Evolutionary conservation across 495 filamentous ascomycete genomes (phyloP).

Genomic region (Xylaria curta): DNA sequence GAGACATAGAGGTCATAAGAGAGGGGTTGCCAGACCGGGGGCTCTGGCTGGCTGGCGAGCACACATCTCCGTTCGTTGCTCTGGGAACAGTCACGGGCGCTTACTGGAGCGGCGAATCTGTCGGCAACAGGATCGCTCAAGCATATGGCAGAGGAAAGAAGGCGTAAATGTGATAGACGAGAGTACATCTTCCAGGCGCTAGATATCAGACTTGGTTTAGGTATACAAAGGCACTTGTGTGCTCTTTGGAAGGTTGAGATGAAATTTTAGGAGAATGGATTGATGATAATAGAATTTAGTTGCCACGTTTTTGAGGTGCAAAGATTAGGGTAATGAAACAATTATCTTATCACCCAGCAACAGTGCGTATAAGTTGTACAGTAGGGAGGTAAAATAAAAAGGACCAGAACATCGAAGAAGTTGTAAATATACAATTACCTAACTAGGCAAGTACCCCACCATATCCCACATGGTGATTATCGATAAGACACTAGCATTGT

Average conservation of each 20-base stretch:
- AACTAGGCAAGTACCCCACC: neutral
- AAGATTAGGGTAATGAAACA: neutral
- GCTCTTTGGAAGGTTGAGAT: neutral
- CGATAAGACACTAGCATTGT: neutral
- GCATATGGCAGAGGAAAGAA: conserved; percentile 39
- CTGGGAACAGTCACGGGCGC: conserved; percentile 88
- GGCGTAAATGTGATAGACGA: conserved; percentile 25
- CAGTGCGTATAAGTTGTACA: neutral
- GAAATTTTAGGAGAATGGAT: neutral
- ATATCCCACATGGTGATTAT: neutral
- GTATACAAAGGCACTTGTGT: neutral
- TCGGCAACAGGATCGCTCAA: conserved; percentile 66
- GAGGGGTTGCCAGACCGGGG: conserved; percentile 70
- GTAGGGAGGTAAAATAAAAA: neutral
- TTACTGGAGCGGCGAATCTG: conserved; percentile 89
- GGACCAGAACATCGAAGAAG: neutral
- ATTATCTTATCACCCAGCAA: neutral
- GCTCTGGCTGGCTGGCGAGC: conserved; percentile 93
- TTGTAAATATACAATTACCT: neutral
- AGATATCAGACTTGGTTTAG: neutral
- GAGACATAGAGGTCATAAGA: conserved; percentile 77
- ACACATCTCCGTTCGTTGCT: conserved; percentile 89
- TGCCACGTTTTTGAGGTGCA: too few species aligned
- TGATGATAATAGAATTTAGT: too few species aligned
- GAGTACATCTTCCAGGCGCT: neutral